A percentile compares a stretch with the other conserved stretches of the same genome.
Evolutionary conservation across 2,329 filamentous ascomycete genomes (phyloP).

Genomic region (Alternaria arbusti): DNA sequence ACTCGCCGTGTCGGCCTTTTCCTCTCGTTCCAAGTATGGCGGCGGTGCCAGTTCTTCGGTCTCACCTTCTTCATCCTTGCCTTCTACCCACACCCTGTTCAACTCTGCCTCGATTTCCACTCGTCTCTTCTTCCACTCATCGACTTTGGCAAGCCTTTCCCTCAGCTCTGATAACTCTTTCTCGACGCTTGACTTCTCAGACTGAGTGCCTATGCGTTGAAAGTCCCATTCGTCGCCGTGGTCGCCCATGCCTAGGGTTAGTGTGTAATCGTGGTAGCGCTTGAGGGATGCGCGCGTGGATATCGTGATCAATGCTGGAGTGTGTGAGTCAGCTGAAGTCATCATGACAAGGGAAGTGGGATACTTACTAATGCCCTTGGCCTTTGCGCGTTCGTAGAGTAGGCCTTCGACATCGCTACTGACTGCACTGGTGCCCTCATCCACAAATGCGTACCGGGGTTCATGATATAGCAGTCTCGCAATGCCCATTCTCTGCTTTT

Average conservation of each 20-base stretch:
- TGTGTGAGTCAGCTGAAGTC: neutral
- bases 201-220: constrained; percentile 89
- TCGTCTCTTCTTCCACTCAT: constrained; percentile 79
- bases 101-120: constrained; percentile 85
- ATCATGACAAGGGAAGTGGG: neutral
- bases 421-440: constrained; percentile 94
- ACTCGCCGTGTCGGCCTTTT: neutral
- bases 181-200: constrained; percentile 92
- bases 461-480: constrained; percentile 93
- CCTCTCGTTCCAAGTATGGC: constrained; percentile 38
- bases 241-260: constrained; percentile 81
- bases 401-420: constrained; percentile 93
- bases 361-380: constrained; percentile 83
- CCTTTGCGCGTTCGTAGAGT: constrained; percentile 91
- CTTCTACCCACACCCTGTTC: constrained; percentile 65
- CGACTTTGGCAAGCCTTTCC: constrained; percentile 79
- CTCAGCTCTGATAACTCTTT: constrained; percentile 86
- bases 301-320: constrained; percentile 83
- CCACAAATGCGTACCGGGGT: constrained; percentile 90
- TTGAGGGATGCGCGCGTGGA: constrained; percentile 93
- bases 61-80: constrained; percentile 15
- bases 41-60: constrained; percentile 49
- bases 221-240: constrained; percentile 89
- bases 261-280: constrained; percentile 92
- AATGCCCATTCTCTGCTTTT: constrained; percentile 95